Base-by-base conservation (phyloP, 768 basidiomycete species). In the Mycena maculata region DNA sequence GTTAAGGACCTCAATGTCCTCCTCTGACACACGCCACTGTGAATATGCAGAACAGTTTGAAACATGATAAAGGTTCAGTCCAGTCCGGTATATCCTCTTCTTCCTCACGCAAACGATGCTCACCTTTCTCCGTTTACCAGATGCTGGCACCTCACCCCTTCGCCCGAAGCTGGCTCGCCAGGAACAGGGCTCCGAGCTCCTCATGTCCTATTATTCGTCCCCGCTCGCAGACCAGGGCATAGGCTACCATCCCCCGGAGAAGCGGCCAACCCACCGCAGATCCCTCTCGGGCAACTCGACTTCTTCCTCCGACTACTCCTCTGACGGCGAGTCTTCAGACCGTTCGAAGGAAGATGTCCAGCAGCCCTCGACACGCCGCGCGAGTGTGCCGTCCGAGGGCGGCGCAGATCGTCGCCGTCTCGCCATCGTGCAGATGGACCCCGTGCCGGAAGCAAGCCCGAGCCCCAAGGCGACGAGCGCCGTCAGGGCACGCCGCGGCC, bases 391-490 rank as follows among this genome's bases (percentile, higher is more conserved):
- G 22, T 86, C 90, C 1, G 84, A 87, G 73, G 88, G 87, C 65
- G 84, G 86, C 70, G 79, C 84, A 57, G 90, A 91, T 78, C 86
- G 90, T 72, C 83, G 91, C 54, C 82, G 90, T 63, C 79, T 91
- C 54, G 89, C 89, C 47, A 87, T 92, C 67, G 86, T 92, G 41
- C 83, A 91, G 77, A 82, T 88, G 83, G 85, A 87, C 76, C 60
- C 80, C 41, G 71, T 78, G 42, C 67, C 69, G 55, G 77, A 83
- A 55, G 67, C 71, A 55, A 45, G 57, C 18, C 71, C 74, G 63
- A 74, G 76, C 7, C 64, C 75, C 47, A 70, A 70, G 65, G n/a
- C n/a, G n/a, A n/a, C n/a, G n/a, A n/a, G n/a, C n/a, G 77, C 79
- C 39, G 67, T 82, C 61, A 80, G 78, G 48, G 77, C 84, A 41